Percentiles rank a stretch among this genome's conserved stretches.
Conservation (phyloP, 192 early-diverging fungal genomes). For the Ramicandelaber brevisporus region DNA sequence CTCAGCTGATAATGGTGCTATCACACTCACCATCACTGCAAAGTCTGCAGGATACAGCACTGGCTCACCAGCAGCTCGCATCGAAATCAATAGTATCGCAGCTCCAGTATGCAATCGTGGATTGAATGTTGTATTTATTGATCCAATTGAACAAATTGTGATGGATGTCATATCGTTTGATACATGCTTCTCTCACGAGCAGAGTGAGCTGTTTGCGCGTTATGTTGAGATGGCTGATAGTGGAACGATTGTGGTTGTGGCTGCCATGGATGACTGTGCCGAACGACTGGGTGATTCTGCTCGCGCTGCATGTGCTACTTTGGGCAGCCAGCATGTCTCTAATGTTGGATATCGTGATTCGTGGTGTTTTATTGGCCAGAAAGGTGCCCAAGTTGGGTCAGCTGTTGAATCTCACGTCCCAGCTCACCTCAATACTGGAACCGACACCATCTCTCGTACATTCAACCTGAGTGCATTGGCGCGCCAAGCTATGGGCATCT, state of each 20-base stretch:
- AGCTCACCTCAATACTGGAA: too few species aligned
- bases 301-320: slow-evolving; percentile 21
- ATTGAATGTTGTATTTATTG: slow-evolving; percentile 48
- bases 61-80: too few species aligned
- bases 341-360: slow-evolving; percentile 47
- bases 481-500: slow-evolving; percentile 3
- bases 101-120: slow-evolving; percentile 35
- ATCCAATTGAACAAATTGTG: slow-evolving; percentile 35
- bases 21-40: slow-evolving; percentile 22
- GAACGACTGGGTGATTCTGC: slow-evolving; percentile 37
- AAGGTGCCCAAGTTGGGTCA: slow-evolving; percentile 20
- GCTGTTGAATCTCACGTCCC: too few species aligned
- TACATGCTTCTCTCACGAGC: slow-evolving; percentile 31
- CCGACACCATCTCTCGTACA: too few species aligned
- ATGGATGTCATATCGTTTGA: slow-evolving; percentile 47
- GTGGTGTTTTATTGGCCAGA: slow-evolving; percentile 57
- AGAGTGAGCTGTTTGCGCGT: slow-evolving; percentile 35
- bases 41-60: too few species aligned
- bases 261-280: slow-evolving; percentile 37
- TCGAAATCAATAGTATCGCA: slow-evolving; percentile 24
- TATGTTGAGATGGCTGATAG: slow-evolving; percentile 34
- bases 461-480: neutral
- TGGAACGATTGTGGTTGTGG: slow-evolving; percentile 37
- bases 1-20: slow-evolving; percentile 9
- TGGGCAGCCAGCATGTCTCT: slow-evolving; percentile 27